phyloP scores from a whole-genome alignment of 805 yeast genomes.

The Maudiozyma turicensis region DNA sequence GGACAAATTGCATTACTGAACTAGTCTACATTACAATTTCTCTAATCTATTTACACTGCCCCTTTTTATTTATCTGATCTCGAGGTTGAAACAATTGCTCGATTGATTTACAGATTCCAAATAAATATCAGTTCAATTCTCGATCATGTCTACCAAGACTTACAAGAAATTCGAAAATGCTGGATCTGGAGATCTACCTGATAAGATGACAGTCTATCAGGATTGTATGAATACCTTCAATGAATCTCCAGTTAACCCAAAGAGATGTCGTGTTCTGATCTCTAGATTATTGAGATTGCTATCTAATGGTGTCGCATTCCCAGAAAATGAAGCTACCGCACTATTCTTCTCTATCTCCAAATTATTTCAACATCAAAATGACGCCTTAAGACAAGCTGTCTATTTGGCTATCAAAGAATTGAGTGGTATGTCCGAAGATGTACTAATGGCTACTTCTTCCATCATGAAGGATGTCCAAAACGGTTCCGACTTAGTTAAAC shows the following conservation, averaged over 20 bases:
- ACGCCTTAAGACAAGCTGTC: constrained; percentile 81
- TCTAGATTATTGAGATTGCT: constrained; percentile 76
- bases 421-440: constrained; percentile 75
- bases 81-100: too few relatives aligned
- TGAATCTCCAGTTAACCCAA: constrained; percentile 81
- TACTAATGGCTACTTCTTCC: constrained; percentile 94
- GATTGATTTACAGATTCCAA: too few relatives aligned
- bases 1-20: too few relatives aligned
- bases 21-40: too few relatives aligned
- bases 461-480: constrained; percentile 96
- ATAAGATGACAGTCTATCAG: constrained; percentile 95
- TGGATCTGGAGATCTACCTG: constrained; percentile 62
- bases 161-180: constrained; percentile 79
- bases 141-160: constrained; percentile 64
- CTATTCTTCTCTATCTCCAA: constrained; percentile 90
- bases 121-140: too few relatives aligned
- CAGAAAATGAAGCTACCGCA: constrained; percentile 81
- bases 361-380: constrained; percentile 82
- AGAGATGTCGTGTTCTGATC: constrained; percentile 72
- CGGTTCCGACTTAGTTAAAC: constrained; percentile 76
- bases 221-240: constrained; percentile 90
- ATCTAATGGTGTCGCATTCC: constrained; percentile 80
- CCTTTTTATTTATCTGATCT: too few relatives aligned
- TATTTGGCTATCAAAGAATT: constrained; percentile 91
- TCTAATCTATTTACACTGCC: too few relatives aligned